Percentiles rank a stretch among this genome's conserved stretches.
These are phyloP conservation scores for Candida sakaeoensis DNA, from an alignment of 805 yeast species.

Conservation along the genomic window DNA sequence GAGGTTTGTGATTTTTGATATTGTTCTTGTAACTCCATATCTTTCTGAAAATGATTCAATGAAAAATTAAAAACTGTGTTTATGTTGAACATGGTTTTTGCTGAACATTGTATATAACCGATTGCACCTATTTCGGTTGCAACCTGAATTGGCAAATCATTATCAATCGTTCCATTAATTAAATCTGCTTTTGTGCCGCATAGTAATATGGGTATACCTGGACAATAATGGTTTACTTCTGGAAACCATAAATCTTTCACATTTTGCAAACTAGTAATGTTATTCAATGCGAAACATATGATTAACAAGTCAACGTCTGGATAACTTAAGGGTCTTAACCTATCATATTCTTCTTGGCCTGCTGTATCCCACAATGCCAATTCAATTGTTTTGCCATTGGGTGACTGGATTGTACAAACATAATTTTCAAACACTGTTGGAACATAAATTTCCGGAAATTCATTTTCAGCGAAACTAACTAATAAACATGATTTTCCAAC, in stretches of 20 bases:
- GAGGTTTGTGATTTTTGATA: constrained; percentile 26
- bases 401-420: constrained; percentile 57
- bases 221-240: constrained; percentile 80
- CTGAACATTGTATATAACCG: constrained; percentile 76
- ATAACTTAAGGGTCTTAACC: constrained; percentile 74
- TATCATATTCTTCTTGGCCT: constrained; percentile 82
- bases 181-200: constrained; percentile 84
- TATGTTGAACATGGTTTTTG: constrained; percentile 65
- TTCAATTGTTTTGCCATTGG: constrained; percentile 76
- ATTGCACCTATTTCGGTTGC: constrained; percentile 64
- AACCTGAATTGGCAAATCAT: constrained; percentile 47
- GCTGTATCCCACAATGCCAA: constrained; percentile 88
- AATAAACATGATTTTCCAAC: constrained; percentile 85
- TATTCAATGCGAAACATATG: constrained; percentile 71
- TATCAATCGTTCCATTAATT: constrained; percentile 24
- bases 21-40: constrained; percentile 33
- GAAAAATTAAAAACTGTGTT: constrained; percentile 66
- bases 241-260: constrained; percentile 84
- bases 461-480: constrained; percentile 62
- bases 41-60: constrained; percentile 39
- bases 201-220: constrained; percentile 68
- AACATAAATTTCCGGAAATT: constrained; percentile 68
- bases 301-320: constrained; percentile 75
- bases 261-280: constrained; percentile 59
- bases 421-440: constrained; percentile 85